Percentiles rank a stretch among this genome's conserved stretches.
phyloP scores from a whole-genome alignment of 345 rosid genomes.

The Trapa bicornis region DNA sequence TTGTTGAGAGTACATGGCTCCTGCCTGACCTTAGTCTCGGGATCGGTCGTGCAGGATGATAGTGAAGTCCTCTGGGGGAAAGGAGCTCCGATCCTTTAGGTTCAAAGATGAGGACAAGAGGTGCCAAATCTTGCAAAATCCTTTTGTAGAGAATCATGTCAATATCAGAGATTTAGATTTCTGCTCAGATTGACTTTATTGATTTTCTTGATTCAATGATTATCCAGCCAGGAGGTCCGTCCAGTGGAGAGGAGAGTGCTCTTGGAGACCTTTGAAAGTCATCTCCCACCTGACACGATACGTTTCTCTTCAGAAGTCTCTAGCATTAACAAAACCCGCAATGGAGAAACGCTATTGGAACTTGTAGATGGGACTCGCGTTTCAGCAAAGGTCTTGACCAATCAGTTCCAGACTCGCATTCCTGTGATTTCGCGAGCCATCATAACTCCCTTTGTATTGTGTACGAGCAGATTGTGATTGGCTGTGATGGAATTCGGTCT shows the following conservation, averaged over 20 bases:
- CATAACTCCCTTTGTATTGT: background rate
- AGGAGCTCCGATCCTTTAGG: conserved; percentile 63
- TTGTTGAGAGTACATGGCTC: background rate
- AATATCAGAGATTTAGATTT: background rate
- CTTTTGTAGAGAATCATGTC: too few relatives aligned
- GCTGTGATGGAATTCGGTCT: conserved; percentile 79
- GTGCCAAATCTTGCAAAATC: conserved; percentile 14
- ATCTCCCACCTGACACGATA: conserved; percentile 52
- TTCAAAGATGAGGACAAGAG: conserved; percentile 87
- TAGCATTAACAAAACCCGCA: conserved; percentile 29
- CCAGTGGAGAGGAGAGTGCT: conserved; percentile 83
- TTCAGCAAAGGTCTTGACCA: conserved; percentile 40
- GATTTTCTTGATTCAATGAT: background rate
- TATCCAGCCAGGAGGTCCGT: conserved; percentile 79
- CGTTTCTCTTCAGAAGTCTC: conserved; percentile 58
- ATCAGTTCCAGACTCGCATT: background rate
- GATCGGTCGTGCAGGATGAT: conserved; percentile 90
- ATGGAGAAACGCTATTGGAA: conserved; percentile 43
- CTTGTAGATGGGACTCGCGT: conserved; percentile 48
- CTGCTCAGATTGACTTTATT: background rate
- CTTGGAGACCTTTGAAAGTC: conserved; percentile 60
- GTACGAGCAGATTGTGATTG: conserved; percentile 56
- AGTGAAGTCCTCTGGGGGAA: conserved; percentile 71
- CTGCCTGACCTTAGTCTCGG: conserved; percentile 32
- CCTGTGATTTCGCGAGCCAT: background rate